Evolutionary conservation across 805 yeast genomes (phyloP).

Genomic region (Lachancea sp.): DNA sequence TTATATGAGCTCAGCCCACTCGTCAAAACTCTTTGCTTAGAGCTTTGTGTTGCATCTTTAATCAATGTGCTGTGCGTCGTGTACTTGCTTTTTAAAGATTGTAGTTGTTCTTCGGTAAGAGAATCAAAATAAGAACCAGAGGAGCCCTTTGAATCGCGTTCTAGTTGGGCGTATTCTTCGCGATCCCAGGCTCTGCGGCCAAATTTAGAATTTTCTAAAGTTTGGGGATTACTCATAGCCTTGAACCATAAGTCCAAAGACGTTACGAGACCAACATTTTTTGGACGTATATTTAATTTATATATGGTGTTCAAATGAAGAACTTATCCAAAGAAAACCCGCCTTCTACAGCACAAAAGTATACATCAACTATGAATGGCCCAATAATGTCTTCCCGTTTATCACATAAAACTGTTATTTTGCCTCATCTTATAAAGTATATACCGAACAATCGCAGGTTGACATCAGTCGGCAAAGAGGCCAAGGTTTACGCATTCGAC

Average conservation of each 20-base stretch:
- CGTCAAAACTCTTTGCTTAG: conserved; percentile 34
- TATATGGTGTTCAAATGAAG: too few species aligned
- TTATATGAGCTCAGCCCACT: conserved; percentile 30
- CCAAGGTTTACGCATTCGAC: conserved; percentile 64
- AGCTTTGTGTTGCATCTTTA: conserved; percentile 24
- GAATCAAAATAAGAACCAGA: conserved; percentile 16
- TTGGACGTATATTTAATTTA: not conserved
- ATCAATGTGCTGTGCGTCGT: conserved; percentile 22
- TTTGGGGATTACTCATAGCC: not conserved
- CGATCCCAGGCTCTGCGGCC: conserved; percentile 74
- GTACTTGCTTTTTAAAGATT: conserved; percentile 16
- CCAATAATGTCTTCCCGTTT: conserved; percentile 2
- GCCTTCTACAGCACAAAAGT: too few species aligned
- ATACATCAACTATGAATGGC: not conserved
- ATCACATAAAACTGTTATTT: conserved; percentile 32
- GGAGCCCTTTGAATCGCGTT: conserved; percentile 30
- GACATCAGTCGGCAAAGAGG: not conserved
- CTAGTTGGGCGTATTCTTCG: conserved; percentile 51
- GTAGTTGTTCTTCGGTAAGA: conserved; percentile 14
- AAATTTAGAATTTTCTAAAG: conserved; percentile 25
- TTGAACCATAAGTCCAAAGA: too few species aligned
- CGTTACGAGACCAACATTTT: not conserved
- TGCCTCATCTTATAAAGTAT: conserved; percentile 41
- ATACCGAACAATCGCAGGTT: conserved; percentile 28
- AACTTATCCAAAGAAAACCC: too few species aligned